Evolutionary conservation across 306 rosid species (phyloP).

Genomic region (Notholithocarpus densiflorus): DNA sequence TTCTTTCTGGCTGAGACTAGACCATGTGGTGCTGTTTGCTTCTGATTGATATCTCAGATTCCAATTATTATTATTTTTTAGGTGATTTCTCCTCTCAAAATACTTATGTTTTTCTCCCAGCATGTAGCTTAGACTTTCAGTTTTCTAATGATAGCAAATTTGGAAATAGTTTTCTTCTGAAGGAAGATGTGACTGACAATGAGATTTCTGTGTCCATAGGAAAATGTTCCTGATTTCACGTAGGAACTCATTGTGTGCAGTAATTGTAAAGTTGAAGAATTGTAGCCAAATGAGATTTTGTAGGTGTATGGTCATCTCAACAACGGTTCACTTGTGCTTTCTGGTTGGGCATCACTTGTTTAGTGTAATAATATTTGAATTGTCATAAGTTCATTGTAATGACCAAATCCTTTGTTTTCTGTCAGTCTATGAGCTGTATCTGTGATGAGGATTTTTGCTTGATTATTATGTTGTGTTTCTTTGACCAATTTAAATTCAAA

Average conservation of each 20-base stretch:
- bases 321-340: not conserved
- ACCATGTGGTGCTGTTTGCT: not conserved
- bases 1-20: not conserved
- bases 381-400: not conserved
- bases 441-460: not conserved
- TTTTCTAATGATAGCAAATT: not conserved
- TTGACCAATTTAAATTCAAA: not conserved
- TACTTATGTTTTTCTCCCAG: too few relatives aligned
- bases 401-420: not conserved
- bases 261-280: not conserved
- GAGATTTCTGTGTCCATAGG: constrained; percentile 18
- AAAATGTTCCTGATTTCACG: constrained; percentile 21
- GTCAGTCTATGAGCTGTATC: not conserved
- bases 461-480: not conserved
- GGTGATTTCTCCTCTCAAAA: too few relatives aligned
- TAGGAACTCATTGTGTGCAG: not conserved
- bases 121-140: not conserved
- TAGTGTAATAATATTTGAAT: not conserved
- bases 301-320: not conserved
- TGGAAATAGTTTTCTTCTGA: too few relatives aligned
- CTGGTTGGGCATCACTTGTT: not conserved
- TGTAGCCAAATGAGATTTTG: not conserved
- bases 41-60: not conserved
- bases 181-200: not conserved
- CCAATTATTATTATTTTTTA: not conserved